Evolutionary conservation across 371 early-diverging fungal genomes (phyloP), one percentile per base, ranked within the genome.

Genomic region (Circinella minor): DNA sequence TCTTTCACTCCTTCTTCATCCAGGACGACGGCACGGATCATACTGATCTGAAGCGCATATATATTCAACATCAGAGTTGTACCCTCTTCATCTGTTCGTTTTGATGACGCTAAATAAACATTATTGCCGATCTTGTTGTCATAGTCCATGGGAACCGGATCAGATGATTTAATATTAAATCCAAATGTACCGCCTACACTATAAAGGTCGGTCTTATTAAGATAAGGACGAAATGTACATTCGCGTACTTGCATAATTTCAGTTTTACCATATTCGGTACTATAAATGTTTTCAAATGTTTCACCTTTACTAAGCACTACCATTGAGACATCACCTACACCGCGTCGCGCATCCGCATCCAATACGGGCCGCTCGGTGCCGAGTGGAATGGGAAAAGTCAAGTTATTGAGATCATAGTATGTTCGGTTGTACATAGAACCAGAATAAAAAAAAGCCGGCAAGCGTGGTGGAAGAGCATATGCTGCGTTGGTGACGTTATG

Each of bases 341-440:
- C 68, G 14, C 62, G 67, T 37, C 74, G 60, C 17, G 67, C 69
- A 4, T 64, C 51, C 4, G 74, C 61, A 48, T 72, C 69, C 60
- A 68, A 75, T 4, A 37, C 43, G 11, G 11, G 14, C 36, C 17
- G 38, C 3, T 63, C 62, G 13, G 27, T 11, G 64, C 3, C n/a
- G 20, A 15, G 18, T 61, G 68, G 14, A 27, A n/a, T 0, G 70
- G 76, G 38, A 67, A 68, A n/a, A 11, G 73, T 65, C 13, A 55
- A n/a, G 55, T 74, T 72, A 9, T 48, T 46, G 14, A 76, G 36
- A 27, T 79, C 76, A 55, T 67, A 67, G n/a, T 64, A 71, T 1
- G 79, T 79, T 3, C 79, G 72, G 10, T 61, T 38, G 1, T 63
- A 27, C 79, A 79, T 79, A 18, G 76, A 74, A 10, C 54, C 67